A percentile compares a stretch with the other conserved stretches of the same genome.
These are phyloP conservation scores for Aphanomyces invadans DNA, from an alignment of 352 stramenopile genomes.

Conservation along the genomic window DNA sequence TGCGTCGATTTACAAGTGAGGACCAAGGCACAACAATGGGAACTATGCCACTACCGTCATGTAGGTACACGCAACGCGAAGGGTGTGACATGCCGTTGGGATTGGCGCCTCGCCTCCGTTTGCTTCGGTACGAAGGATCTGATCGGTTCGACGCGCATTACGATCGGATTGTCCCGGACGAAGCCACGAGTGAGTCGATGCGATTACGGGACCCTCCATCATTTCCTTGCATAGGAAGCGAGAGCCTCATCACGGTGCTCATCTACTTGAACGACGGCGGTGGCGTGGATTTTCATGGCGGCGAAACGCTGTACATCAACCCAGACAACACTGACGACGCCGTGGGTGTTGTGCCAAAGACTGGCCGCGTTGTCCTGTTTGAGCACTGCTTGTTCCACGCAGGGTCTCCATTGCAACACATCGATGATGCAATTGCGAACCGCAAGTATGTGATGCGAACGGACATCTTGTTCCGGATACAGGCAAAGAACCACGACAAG, in stretches of 20 bases:
- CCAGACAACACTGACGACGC: slow-evolving; percentile 1
- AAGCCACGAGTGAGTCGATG: slow-evolving; percentile 11
- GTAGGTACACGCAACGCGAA: slow-evolving; percentile 16
- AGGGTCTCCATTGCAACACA: slow-evolving; percentile 28
- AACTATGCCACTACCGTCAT: background rate
- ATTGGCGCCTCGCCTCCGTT: slow-evolving; percentile 9
- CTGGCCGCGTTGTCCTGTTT: slow-evolving; percentile 40
- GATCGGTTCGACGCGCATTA: slow-evolving; percentile 20
- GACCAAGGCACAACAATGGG: background rate
- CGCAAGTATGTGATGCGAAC: slow-evolving; percentile 21
- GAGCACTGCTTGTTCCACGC: slow-evolving; percentile 53
- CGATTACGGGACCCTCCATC: too few species aligned
- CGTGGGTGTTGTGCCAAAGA: slow-evolving; percentile 28
- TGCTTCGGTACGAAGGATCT: slow-evolving; percentile 7
- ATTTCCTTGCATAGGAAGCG: slow-evolving; percentile 18
- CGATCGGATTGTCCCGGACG: slow-evolving; percentile 19
- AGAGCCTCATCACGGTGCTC: slow-evolving; percentile 39
- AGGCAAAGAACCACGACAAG: slow-evolving; percentile 22
- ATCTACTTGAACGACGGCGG: slow-evolving; percentile 48
- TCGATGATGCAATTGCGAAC: background rate
- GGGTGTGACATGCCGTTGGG: slow-evolving; percentile 17
- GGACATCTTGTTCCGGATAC: slow-evolving; percentile 17
- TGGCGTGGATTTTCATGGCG: slow-evolving; percentile 39
- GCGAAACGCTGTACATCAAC: slow-evolving; percentile 43
- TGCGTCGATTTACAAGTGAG: slow-evolving; percentile 9